These are phyloP conservation scores for Colletotrichum incanum DNA, from an alignment of 2,329 filamentous ascomycete genomes.

Conservation along the genomic window DNA sequence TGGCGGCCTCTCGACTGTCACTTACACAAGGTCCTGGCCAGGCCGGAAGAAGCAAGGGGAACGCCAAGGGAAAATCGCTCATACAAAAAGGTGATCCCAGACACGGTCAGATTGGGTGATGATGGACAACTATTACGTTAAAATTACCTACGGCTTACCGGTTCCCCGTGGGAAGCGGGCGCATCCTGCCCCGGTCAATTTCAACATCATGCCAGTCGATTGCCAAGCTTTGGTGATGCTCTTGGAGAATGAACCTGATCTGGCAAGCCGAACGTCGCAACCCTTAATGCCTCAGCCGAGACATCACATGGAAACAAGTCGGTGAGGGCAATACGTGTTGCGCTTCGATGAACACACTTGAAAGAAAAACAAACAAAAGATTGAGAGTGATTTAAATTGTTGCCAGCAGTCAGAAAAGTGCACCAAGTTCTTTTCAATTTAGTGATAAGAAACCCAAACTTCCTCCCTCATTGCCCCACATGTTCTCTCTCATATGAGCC, in stretches of 20 bases:
- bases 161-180: conserved; percentile 13
- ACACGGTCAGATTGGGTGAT: neutral
- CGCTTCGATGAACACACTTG: too few species aligned
- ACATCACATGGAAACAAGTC: conserved; percentile 10
- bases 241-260: neutral
- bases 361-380: too few species aligned
- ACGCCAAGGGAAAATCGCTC: conserved; percentile 37
- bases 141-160: conserved; percentile 26
- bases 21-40: conserved; percentile 2
- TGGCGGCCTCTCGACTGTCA: conserved; percentile 1
- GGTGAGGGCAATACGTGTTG: neutral
- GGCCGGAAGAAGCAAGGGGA: neutral
- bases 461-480: neutral
- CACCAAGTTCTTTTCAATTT: neutral
- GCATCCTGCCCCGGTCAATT: neutral
- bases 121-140: conserved; percentile 33
- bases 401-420: neutral
- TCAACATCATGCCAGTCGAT: conserved; percentile 14
- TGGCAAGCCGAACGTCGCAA: conserved; percentile 16
- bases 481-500: conserved; percentile 15
- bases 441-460: neutral
- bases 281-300: conserved; percentile 33
- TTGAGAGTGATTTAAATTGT: neutral
- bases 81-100: conserved; percentile 24
- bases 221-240: conserved; percentile 9